Conservation (phyloP, 176 grass and related monocot species). For the Eragrostis nindensis region DNA sequence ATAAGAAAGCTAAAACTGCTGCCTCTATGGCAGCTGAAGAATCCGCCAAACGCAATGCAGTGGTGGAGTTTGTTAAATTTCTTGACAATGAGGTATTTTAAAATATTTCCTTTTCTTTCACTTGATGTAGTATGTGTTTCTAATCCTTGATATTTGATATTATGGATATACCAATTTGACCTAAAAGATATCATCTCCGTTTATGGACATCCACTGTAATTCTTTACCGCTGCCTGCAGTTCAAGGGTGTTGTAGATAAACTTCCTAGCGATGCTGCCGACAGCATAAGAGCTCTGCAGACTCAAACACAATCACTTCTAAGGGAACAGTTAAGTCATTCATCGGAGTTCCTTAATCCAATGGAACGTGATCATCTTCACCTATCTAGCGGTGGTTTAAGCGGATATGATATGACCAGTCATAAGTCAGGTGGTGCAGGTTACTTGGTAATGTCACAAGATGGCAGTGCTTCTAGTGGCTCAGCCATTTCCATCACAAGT, state of each 20-base stretch:
- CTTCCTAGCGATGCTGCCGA: slow-evolving; percentile 58
- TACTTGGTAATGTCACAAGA: slow-evolving; percentile 32
- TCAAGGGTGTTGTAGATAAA: slow-evolving; percentile 66
- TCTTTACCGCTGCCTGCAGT: slow-evolving; percentile 43
- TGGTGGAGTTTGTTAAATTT: slow-evolving; percentile 65
- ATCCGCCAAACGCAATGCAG: slow-evolving; percentile 49
- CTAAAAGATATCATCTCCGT: neutral
- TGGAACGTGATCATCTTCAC: slow-evolving; percentile 42
- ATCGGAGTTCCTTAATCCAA: slow-evolving; percentile 14
- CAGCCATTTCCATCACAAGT: neutral
- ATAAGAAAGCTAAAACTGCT: slow-evolving; percentile 46
- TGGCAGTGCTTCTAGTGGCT: slow-evolving; percentile 21
- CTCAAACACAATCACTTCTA: slow-evolving; percentile 56
- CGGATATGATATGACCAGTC: slow-evolving; percentile 1
- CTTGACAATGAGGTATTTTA: slow-evolving; percentile 73
- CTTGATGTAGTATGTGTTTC: neutral
- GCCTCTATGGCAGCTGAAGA: slow-evolving; percentile 53
- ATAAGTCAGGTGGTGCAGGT: slow-evolving; percentile 47
- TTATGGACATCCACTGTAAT: slow-evolving; percentile 4
- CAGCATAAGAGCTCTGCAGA: slow-evolving; percentile 52
- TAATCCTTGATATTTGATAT: neutral
- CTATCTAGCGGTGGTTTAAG: slow-evolving; percentile 4
- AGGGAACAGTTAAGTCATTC: slow-evolving; percentile 30
- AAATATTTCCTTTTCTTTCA: neutral
- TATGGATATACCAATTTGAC: neutral